Base-by-base conservation (phyloP, 2,329 filamentous ascomycete genomes). In the Geoglossum cookeanum region DNA sequence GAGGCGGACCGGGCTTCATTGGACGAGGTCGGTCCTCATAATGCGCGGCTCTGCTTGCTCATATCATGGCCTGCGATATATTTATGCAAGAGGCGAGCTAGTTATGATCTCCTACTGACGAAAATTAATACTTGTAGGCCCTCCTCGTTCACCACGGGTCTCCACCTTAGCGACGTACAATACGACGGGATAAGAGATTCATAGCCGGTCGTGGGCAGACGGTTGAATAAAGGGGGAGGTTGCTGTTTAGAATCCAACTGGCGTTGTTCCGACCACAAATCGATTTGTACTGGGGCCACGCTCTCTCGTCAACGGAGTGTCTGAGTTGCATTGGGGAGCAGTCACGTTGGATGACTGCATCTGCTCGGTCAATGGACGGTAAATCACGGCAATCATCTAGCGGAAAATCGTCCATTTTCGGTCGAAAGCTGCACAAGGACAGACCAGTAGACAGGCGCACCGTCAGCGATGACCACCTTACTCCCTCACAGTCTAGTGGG, bases 361-460 rank as follows among this genome's bases (percentile, higher is more conserved):
- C 17, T n/a, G 47, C 45, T 13, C 27, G 81, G 65, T 76, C 79
- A 67, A 76, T 84, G 74, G 84, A 87, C 74, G 45, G 53, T 56
- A 88, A 90, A 74, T 77, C 84, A 65, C 82, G 86, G 71, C 85
- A 91, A 75, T 88, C 85, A 62, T 89, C 87, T 66, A 84, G 82
- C 67, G 78, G 81, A 68, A 84, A 84, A 68, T 87, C 84, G 61
- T 53, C 42, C 9, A 88, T 96, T 75, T 96, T 96, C 74, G 89
- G 87, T 65, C 81, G 89, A 67, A 85, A 78, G 60, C 67, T 75
- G 65, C 75, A 83, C 72, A 92, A 88, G 73, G 85, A 94, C 71
- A 87, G 83, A 70, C 76, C 78, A 64, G 78, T 79, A 65, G 81
- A 82, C 68, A 79, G 82, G 68, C 75, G 76, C 15, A 58, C 13